These are phyloP conservation scores for Wickerhamomyces kurtzmanii DNA, from an alignment of 805 yeast species.

Conservation along the genomic window DNA sequence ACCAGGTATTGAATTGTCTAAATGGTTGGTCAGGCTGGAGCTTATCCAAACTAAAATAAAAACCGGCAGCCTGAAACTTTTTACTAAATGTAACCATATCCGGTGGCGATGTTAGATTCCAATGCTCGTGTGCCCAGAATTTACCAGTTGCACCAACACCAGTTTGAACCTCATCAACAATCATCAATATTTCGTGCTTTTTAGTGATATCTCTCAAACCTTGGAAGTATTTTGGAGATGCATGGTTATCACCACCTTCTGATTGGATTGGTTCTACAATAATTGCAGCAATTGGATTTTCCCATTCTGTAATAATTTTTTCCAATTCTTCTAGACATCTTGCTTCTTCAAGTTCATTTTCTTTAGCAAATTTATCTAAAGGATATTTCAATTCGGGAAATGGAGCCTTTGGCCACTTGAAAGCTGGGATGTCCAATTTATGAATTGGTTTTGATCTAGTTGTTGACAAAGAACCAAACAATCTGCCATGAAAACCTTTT, in stretches of 20 bases:
- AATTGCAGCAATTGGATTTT: conserved; percentile 38
- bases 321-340: conserved; percentile 37
- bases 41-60: conserved; percentile 49
- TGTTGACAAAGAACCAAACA: conserved; percentile 45
- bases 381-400: conserved; percentile 48
- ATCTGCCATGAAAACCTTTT: conserved; percentile 46
- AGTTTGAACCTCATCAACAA: conserved; percentile 67
- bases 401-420: conserved; percentile 47
- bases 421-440: conserved; percentile 51
- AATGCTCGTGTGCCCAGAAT: conserved; percentile 68
- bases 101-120: conserved; percentile 50
- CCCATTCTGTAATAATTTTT: conserved; percentile 24
- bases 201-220: conserved; percentile 49
- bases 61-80: conserved; percentile 68
- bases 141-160: conserved; percentile 70
- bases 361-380: conserved; percentile 30
- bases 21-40: conserved; percentile 52
- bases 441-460: conserved; percentile 49
- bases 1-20: conserved; percentile 73
- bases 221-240: conserved; percentile 51
- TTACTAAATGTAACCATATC: conserved; percentile 66
- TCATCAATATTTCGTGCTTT: conserved; percentile 47
- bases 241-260: conserved; percentile 74
- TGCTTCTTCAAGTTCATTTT: conserved; percentile 36
- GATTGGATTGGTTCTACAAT: conserved; percentile 58